Evolutionary conservation across 129 eudicot genomes (phyloP).

Genomic region (Artemisia argyi): DNA sequence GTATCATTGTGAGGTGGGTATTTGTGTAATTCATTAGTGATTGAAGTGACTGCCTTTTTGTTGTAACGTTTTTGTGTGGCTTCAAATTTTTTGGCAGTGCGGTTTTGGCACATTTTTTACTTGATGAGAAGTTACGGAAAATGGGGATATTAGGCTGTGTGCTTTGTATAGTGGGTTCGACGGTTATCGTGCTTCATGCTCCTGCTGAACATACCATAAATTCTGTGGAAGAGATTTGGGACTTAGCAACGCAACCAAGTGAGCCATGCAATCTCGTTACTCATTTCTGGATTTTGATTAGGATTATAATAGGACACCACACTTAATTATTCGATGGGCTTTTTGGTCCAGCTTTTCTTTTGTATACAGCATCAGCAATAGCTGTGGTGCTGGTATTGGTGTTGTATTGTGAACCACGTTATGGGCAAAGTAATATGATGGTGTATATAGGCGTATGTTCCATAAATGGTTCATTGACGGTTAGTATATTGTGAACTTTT

Average conservation of each 20-base stretch:
- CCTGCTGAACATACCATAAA: slow-evolving; percentile 70
- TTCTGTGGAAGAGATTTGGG: slow-evolving; percentile 91
- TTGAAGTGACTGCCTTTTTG: background rate
- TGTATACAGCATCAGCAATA: slow-evolving; percentile 79
- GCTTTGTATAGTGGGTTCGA: slow-evolving; percentile 84
- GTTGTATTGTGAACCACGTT: slow-evolving; percentile 82
- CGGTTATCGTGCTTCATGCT: slow-evolving; percentile 87
- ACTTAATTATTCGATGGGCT: slow-evolving; percentile 5
- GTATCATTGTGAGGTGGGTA: slow-evolving; percentile 85
- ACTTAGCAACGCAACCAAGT: slow-evolving; percentile 86
- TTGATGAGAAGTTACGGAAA: slow-evolving; percentile 67
- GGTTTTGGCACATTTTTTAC: slow-evolving; percentile 77
- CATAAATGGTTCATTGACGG: slow-evolving; percentile 88
- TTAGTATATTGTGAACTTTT: slow-evolving; percentile 40
- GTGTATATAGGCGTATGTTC: slow-evolving; percentile 91
- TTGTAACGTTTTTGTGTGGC: background rate
- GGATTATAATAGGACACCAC: too few relatives aligned
- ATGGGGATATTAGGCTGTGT: slow-evolving; percentile 82
- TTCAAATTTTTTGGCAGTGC: slow-evolving; percentile 48
- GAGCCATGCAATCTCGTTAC: slow-evolving; percentile 22
- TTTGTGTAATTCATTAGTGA: background rate
- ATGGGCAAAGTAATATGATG: slow-evolving; percentile 86
- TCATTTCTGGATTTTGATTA: slow-evolving; percentile 11
- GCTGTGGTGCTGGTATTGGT: slow-evolving; percentile 76
- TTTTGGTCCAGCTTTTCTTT: slow-evolving; percentile 70